These are phyloP conservation scores for Eimeria maxima DNA, from an alignment of 169 alveolate genomes.

Conservation along the genomic window DNA sequence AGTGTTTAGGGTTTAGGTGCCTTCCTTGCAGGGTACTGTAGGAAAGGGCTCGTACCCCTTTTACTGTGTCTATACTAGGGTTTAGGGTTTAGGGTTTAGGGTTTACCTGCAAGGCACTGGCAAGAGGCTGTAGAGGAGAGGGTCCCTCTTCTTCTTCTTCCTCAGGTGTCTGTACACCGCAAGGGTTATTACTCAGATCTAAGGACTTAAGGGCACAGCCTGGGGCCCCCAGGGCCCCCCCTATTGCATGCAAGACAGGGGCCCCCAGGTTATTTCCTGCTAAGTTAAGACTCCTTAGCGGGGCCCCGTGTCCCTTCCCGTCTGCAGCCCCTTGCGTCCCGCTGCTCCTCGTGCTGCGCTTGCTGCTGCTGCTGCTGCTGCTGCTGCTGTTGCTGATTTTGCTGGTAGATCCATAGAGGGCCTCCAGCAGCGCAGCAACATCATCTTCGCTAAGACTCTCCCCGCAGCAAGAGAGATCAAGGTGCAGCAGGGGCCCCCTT, in stretches of 20 bases:
- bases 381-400: slow-evolving; percentile 1
- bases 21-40: too few relatives aligned
- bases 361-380: slow-evolving; percentile 56
- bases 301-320: neutral
- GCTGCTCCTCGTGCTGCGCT: neutral
- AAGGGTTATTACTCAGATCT: slow-evolving; percentile 37
- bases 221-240: slow-evolving; percentile 45
- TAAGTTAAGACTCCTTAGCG: slow-evolving; percentile 12
- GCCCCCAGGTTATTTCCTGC: slow-evolving; percentile 25
- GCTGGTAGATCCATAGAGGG: slow-evolving; percentile 23
- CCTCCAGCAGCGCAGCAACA: slow-evolving; percentile 46
- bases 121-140: slow-evolving; percentile 48
- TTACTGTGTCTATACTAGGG: too few relatives aligned
- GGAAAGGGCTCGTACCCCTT: too few relatives aligned
- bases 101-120: slow-evolving; percentile 56
- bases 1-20: slow-evolving; percentile 2
- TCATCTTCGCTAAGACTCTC: neutral
- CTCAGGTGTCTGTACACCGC: slow-evolving; percentile 5
- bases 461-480: slow-evolving; percentile 40
- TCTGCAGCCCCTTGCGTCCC: neutral
- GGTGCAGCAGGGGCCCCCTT: slow-evolving; percentile 3
- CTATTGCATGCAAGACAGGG: slow-evolving; percentile 9
- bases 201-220: slow-evolving; percentile 12
- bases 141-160: slow-evolving; percentile 36
- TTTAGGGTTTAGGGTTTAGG: slow-evolving; percentile 26